phyloP scores from a whole-genome alignment of 768 basidiomycete species.

The Calocera viscosa region DNA sequence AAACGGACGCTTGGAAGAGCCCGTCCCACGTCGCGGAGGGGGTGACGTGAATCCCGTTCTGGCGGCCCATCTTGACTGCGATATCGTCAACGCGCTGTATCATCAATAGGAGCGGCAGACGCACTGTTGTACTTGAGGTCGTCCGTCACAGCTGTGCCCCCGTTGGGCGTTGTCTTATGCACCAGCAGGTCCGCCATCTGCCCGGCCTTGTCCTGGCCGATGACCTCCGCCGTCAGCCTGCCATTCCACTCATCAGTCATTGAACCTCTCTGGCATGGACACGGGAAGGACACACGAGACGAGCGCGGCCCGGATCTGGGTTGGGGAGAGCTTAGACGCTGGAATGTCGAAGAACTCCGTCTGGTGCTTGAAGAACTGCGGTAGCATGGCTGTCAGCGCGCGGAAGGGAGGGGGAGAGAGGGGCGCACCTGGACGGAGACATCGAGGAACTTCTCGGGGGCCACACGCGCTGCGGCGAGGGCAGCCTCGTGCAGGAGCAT shows the following conservation, averaged over 20 bases:
- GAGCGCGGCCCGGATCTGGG: conserved; percentile 64
- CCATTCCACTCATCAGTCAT: conserved; percentile 14
- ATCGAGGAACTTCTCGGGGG: conserved; percentile 56
- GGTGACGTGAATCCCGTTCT: conserved; percentile 86
- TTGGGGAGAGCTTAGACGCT: conserved; percentile 48
- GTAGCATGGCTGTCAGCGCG: background rate
- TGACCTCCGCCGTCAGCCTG: conserved; percentile 41
- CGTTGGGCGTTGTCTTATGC: conserved; percentile 55
- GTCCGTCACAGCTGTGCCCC: conserved; percentile 69
- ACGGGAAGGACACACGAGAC: conserved; percentile 22
- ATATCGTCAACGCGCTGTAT: background rate
- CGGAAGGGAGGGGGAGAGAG: background rate
- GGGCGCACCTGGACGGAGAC: background rate
- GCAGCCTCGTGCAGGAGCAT: conserved; percentile 70
- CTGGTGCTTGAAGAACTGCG: conserved; percentile 63
- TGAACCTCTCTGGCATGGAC: conserved; percentile 14
- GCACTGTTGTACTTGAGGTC: conserved; percentile 81
- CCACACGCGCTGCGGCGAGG: conserved; percentile 57
- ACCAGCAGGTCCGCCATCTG: conserved; percentile 50
- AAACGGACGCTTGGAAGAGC: conserved; percentile 54
- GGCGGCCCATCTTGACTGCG: conserved; percentile 77
- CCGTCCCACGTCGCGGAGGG: conserved; percentile 69
- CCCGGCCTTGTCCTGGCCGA: conserved; percentile 39
- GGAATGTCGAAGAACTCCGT: conserved; percentile 71
- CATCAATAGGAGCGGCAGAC: conserved; percentile 22